Conservation (phyloP, 2,329 filamentous ascomycete species). For the Beauveria rudraprayagi region DNA sequence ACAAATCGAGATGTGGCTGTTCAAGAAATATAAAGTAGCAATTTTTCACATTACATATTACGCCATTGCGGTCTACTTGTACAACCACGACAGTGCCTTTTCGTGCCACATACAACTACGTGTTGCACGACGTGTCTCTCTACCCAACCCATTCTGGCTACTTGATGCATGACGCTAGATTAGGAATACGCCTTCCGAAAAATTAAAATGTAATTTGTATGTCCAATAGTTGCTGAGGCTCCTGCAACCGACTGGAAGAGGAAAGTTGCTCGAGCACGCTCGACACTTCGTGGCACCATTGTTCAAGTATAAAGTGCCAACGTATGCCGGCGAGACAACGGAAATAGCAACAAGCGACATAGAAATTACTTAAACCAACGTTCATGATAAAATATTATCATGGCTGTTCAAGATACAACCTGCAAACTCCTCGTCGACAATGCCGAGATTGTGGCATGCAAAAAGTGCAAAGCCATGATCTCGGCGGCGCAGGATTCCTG, state of each 20-base stretch:
- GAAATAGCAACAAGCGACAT: too few relatives aligned
- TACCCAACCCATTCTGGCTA: background rate
- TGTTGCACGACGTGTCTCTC: background rate
- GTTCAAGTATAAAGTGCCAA: background rate
- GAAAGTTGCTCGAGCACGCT: background rate
- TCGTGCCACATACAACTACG: too few relatives aligned
- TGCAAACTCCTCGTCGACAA: background rate
- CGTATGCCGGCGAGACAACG: background rate
- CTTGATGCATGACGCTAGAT: background rate
- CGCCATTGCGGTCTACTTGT: too few relatives aligned
- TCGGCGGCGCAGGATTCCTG: slow-evolving; percentile 7
- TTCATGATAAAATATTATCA: too few relatives aligned
- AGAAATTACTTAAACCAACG: too few relatives aligned
- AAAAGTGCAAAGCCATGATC: slow-evolving; percentile 9
- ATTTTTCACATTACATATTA: too few relatives aligned
- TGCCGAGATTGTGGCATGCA: slow-evolving; percentile 1
- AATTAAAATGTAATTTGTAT: background rate
- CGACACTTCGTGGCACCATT: background rate
- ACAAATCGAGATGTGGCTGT: too few relatives aligned
- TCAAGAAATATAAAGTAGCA: too few relatives aligned
- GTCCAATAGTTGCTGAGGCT: background rate
- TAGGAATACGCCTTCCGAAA: background rate
- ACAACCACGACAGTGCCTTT: too few relatives aligned
- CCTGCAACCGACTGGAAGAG: background rate
- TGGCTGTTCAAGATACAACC: background rate